Percentiles rank a stretch among this genome's conserved stretches.
Conservation (phyloP, 371 early-diverging fungal genomes). For the Syncephalastrum sp. region DNA sequence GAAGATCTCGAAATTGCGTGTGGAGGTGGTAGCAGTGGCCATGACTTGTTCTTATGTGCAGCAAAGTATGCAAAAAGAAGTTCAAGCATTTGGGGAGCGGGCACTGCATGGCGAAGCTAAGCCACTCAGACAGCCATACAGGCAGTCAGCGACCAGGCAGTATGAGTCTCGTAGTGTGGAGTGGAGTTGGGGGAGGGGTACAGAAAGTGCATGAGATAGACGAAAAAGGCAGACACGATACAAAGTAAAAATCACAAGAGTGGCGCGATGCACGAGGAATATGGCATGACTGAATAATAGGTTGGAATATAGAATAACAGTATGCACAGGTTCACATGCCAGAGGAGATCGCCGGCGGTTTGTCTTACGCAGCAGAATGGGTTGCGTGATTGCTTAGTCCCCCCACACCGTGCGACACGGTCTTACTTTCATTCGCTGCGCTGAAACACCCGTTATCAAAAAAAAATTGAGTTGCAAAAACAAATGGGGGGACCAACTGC, state of each 20-base stretch:
- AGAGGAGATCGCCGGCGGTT: no score
- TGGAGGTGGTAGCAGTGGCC: constrained; percentile 12
- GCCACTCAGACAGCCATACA: constrained; percentile 7
- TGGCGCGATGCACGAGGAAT: no score
- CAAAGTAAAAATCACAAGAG: constrained; percentile 1
- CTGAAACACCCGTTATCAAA: no score
- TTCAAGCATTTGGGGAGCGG: not conserved
- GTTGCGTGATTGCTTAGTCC: no score
- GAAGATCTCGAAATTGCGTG: constrained; percentile 52
- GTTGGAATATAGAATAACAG: no score
- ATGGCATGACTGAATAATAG: no score
- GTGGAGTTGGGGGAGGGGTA: not conserved
- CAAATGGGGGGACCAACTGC: not conserved
- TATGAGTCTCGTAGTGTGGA: no score
- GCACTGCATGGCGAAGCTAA: constrained; percentile 6
- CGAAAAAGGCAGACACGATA: not conserved
- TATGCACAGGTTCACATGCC: no score
- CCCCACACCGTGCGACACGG: no score
- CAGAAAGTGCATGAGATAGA: not conserved
- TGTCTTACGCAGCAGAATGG: no score
- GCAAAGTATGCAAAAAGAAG: constrained; percentile 1
- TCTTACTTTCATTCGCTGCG: no score
- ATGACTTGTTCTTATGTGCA: constrained; percentile 5
- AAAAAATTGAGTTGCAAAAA: no score
- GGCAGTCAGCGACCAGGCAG: not conserved